These are phyloP conservation scores for Pelomyxa schiedti DNA, from an alignment of 78 protist species.

Conservation along the genomic window DNA sequence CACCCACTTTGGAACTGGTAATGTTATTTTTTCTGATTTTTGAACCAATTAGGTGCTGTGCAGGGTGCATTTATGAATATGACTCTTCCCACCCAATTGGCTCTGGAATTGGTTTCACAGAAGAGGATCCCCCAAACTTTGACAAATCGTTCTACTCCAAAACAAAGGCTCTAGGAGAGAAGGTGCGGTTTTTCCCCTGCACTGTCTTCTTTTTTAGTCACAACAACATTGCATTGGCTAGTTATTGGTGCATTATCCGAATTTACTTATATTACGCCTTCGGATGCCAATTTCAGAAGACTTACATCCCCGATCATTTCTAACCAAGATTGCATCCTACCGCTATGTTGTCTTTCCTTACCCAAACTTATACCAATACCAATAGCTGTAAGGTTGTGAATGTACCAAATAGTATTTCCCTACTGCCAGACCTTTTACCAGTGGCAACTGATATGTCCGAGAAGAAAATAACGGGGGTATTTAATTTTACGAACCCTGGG, in stretches of 20 bases:
- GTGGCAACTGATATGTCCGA: conserved; percentile 59
- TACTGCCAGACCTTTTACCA: conserved; percentile 66
- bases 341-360: too few relatives aligned
- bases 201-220: background rate
- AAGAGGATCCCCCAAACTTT: conserved; percentile 66
- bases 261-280: conserved; percentile 58
- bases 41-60: too few relatives aligned
- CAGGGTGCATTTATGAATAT: conserved; percentile 84
- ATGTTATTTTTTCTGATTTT: too few relatives aligned
- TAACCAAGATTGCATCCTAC: conserved; percentile 44
- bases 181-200: background rate
- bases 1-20: conserved; percentile 74
- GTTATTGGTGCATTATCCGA: conserved; percentile 25
- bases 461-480: conserved; percentile 36
- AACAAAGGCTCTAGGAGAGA: conserved; percentile 67
- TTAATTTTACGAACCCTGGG: conserved; percentile 76
- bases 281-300: conserved; percentile 81
- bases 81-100: conserved; percentile 46
- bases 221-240: background rate
- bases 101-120: conserved; percentile 55
- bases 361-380: conserved; percentile 6
- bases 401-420: conserved; percentile 72
- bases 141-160: conserved; percentile 64
- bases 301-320: conserved; percentile 48
- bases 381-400: conserved; percentile 47